These are phyloP conservation scores for Pleurotus tuoliensis DNA, from an alignment of 768 basidiomycete genomes.

Conservation along the genomic window DNA sequence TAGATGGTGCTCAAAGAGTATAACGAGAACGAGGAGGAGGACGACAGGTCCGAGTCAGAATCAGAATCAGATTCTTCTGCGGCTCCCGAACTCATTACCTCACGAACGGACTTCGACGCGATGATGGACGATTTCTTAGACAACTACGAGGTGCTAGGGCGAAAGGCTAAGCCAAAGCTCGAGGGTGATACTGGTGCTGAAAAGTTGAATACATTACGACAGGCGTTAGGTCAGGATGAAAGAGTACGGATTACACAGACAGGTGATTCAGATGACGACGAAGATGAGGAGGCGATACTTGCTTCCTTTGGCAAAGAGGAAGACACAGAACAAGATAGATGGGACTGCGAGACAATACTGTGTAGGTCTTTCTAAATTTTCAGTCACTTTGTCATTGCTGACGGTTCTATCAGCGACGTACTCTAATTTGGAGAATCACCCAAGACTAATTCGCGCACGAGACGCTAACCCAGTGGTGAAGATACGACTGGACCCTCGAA, in stretches of 20 bases:
- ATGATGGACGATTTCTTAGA: slow-evolving; percentile 94
- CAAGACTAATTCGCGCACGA: slow-evolving; percentile 74
- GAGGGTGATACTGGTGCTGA: slow-evolving; percentile 69
- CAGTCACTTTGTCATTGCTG: not conserved
- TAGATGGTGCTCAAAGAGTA: slow-evolving; percentile 83
- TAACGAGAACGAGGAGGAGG: slow-evolving; percentile 45
- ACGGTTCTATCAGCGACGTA: slow-evolving; percentile 69
- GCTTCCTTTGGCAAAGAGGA: slow-evolving; percentile 27
- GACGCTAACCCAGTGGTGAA: slow-evolving; percentile 51
- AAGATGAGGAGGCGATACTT: slow-evolving; percentile 38
- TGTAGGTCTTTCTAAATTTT: slow-evolving; percentile 47
- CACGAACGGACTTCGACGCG: slow-evolving; percentile 82
- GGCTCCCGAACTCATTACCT: slow-evolving; percentile 71
- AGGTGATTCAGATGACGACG: slow-evolving; percentile 43
- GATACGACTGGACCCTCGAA: slow-evolving; percentile 71
- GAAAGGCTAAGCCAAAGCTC: slow-evolving; percentile 77
- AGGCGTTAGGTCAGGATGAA: slow-evolving; percentile 69
- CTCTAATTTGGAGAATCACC: slow-evolving; percentile 97
- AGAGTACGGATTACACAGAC: slow-evolving; percentile 43
- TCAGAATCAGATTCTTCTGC: slow-evolving; percentile 34
- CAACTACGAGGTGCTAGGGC: slow-evolving; percentile 86
- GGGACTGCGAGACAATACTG: slow-evolving; percentile 97
- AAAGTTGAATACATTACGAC: slow-evolving; percentile 77
- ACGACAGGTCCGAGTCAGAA: slow-evolving; percentile 23
- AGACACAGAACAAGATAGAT: slow-evolving; percentile 67